These are phyloP conservation scores for Neonectria hederae DNA, from an alignment of 2,329 filamentous ascomycete genomes.

Conservation along the genomic window DNA sequence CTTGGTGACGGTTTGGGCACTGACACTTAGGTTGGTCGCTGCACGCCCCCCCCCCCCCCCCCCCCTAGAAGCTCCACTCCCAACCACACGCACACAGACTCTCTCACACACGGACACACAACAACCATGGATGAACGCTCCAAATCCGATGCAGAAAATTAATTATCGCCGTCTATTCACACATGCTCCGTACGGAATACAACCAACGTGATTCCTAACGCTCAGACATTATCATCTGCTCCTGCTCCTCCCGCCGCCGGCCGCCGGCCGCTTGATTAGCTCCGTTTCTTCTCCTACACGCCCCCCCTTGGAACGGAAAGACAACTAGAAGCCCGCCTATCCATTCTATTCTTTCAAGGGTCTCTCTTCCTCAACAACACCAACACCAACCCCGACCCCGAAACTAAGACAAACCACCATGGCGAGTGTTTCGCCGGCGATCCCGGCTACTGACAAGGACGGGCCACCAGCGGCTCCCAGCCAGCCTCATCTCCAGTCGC, in stretches of 20 bases:
- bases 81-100: constrained; percentile 11
- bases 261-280: not conserved
- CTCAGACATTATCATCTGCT: constrained; percentile 18
- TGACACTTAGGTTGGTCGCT: not conserved
- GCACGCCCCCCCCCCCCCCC: constrained; percentile 10
- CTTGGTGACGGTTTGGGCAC: not conserved
- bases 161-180: constrained; percentile 6
- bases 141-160: constrained; percentile 16
- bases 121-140: constrained; percentile 6
- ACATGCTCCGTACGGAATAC: not conserved
- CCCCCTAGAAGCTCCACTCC: constrained; percentile 11
- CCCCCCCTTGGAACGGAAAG: constrained; percentile 12
- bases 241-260: constrained; percentile 2
- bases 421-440: constrained; percentile 40
- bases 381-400: not conserved
- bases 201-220: constrained; percentile 16
- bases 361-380: not conserved
- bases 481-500: constrained; percentile 25
- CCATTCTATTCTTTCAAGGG: constrained; percentile 1
- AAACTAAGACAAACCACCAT: constrained; percentile 24
- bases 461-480: constrained; percentile 26
- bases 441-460: constrained; percentile 33
- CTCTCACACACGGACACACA: constrained; percentile 6
- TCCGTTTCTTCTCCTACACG: not conserved
- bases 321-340: constrained; percentile 17